Percentiles rank a stretch among this genome's conserved stretches.
Evolutionary conservation across 345 rosid genomes (phyloP).

Genomic region (Aurinia saxatilis): DNA sequence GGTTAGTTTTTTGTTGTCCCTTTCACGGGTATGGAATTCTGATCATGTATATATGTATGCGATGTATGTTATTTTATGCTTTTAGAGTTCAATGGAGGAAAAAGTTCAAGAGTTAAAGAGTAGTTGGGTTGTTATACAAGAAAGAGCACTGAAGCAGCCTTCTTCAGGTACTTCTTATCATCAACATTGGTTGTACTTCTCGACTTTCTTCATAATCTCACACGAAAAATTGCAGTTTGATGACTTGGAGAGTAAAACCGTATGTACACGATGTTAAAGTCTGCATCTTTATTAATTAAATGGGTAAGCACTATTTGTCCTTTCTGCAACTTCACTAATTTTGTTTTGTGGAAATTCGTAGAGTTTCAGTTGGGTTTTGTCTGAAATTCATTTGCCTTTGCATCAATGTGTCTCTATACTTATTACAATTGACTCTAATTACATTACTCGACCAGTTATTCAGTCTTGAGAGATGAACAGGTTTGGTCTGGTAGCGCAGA

Average conservation of each 20-base stretch:
- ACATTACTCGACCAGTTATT: no score
- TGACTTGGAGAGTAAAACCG: no score
- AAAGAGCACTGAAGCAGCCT: constrained; percentile 63
- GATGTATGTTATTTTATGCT: neutral
- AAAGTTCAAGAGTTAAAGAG: constrained; percentile 62
- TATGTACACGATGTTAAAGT: no score
- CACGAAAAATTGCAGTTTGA: neutral
- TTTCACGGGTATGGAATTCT: constrained; percentile 5
- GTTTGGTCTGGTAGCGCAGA: no score
- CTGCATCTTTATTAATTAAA: no score
- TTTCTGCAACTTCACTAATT: neutral
- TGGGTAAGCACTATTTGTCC: neutral
- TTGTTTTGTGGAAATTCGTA: neutral
- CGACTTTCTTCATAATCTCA: neutral
- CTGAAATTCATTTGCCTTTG: neutral
- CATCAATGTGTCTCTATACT: neutral
- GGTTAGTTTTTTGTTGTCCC: constrained; percentile 53
- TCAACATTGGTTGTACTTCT: neutral
- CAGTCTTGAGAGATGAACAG: no score
- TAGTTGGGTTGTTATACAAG: constrained; percentile 65
- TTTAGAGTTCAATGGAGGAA: constrained; percentile 62
- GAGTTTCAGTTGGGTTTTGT: neutral
- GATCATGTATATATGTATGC: neutral
- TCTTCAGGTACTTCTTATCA: constrained; percentile 58
- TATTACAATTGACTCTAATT: no score